phyloP scores from a whole-genome alignment of 116 monocot genomes.

The Zostera marina region DNA sequence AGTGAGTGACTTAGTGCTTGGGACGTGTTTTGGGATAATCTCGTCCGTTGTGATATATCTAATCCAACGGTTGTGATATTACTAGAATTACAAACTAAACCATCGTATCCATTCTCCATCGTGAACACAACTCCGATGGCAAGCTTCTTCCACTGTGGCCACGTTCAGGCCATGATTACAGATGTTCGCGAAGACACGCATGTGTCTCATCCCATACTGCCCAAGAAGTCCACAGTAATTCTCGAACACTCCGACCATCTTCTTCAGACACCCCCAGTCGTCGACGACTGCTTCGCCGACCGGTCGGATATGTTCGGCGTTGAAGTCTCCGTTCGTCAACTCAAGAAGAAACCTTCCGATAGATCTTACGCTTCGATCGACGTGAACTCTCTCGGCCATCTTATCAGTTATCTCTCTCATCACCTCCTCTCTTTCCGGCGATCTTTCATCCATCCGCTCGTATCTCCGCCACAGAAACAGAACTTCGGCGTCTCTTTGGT shows the following conservation, averaged over 20 bases:
- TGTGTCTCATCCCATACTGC: constrained; percentile 80
- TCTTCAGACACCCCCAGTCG: constrained; percentile 74
- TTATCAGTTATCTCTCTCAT: constrained; percentile 43
- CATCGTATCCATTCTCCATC: not conserved
- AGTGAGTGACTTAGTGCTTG: too few species aligned
- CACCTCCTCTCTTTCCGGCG: constrained; percentile 28
- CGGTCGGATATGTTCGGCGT: constrained; percentile 24
- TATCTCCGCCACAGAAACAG: constrained; percentile 75
- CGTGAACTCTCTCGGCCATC: constrained; percentile 39
- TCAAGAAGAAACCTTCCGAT: constrained; percentile 64
- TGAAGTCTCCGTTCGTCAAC: constrained; percentile 21
- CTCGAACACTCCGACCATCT: constrained; percentile 53
- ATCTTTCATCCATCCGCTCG: constrained; percentile 28
- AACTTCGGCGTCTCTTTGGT: constrained; percentile 85
- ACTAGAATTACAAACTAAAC: too few species aligned
- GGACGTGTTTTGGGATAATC: too few species aligned
- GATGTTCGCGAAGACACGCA: constrained; percentile 68
- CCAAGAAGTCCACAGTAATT: constrained; percentile 52
- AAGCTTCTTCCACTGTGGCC: constrained; percentile 31
- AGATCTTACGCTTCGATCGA: constrained; percentile 43
- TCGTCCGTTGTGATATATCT: too few species aligned
- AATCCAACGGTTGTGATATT: too few species aligned
- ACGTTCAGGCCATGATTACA: constrained; percentile 34
- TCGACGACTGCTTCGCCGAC: constrained; percentile 44
- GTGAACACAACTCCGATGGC: constrained; percentile 19